Evolutionary conservation across 257 asterid species (phyloP).

Genomic region (Solanum pimpinellifolium): DNA sequence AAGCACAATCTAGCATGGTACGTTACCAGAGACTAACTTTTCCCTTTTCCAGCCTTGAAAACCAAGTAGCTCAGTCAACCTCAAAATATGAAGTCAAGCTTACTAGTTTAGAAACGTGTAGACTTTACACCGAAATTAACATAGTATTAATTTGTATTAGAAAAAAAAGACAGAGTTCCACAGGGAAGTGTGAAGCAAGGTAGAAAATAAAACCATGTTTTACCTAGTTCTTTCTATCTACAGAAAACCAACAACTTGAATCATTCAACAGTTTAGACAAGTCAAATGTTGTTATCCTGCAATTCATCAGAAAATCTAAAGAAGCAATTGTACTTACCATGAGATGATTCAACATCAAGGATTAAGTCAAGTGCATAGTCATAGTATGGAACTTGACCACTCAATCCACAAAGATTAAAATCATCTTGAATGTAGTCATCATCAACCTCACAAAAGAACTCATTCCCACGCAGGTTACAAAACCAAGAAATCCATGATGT

Average conservation of each 20-base stretch:
- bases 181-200: neutral
- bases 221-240: neutral
- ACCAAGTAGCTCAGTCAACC: neutral
- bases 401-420: slow-evolving; percentile 90
- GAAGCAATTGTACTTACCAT: slow-evolving; percentile 38
- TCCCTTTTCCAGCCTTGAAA: neutral
- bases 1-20: neutral
- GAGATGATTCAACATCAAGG: slow-evolving; percentile 93
- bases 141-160: neutral
- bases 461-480: slow-evolving; percentile 95
- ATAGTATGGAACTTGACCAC: slow-evolving; percentile 93
- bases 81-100: neutral
- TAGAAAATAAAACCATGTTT: neutral
- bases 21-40: neutral
- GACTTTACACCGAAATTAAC: neutral
- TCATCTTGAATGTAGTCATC: slow-evolving; percentile 97
- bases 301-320: neutral
- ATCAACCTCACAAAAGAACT: slow-evolving; percentile 93
- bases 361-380: slow-evolving; percentile 95
- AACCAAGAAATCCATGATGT: slow-evolving; percentile 99
- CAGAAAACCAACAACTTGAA: neutral
- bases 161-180: neutral
- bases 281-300: neutral
- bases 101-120: neutral
- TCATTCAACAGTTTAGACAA: neutral